Evolutionary conservation across 805 yeast species (phyloP).

Genomic region (Metschnikowia baotianmanensis): DNA sequence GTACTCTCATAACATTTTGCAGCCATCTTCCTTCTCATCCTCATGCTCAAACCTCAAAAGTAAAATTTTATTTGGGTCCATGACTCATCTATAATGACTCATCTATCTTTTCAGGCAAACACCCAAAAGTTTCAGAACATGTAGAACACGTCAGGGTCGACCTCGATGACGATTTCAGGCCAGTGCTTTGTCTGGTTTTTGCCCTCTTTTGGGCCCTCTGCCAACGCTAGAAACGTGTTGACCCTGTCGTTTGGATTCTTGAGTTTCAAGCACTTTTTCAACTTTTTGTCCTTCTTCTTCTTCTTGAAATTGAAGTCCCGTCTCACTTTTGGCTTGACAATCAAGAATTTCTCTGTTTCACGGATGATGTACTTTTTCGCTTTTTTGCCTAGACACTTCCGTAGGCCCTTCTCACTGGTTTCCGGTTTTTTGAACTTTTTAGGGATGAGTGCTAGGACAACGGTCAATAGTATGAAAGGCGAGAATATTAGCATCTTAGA

Average conservation of each 20-base stretch:
- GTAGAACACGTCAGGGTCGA: background rate
- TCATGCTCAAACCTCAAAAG: too few relatives aligned
- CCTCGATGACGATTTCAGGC: background rate
- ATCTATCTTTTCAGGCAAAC: background rate
- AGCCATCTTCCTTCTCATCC: too few relatives aligned
- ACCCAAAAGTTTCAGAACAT: too few relatives aligned
- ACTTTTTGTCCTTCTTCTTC: background rate
- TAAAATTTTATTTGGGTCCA: too few relatives aligned
- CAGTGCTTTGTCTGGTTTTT: background rate
- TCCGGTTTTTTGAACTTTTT: background rate
- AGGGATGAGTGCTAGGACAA: background rate
- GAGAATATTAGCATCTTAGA: too few relatives aligned
- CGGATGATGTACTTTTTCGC: background rate
- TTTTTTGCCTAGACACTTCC: background rate
- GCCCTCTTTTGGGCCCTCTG: background rate
- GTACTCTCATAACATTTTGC: too few relatives aligned
- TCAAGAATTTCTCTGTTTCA: background rate
- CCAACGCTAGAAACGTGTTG: background rate
- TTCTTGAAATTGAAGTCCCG: background rate
- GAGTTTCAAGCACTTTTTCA: background rate
- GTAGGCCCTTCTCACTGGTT: too few relatives aligned
- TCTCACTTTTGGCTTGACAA: background rate
- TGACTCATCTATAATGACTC: too few relatives aligned
- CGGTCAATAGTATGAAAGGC: background rate
- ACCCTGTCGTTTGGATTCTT: background rate